Evolutionary conservation across 1,284 basidiomycete genomes (phyloP).

Genomic region (Entoloma clypeatum): DNA sequence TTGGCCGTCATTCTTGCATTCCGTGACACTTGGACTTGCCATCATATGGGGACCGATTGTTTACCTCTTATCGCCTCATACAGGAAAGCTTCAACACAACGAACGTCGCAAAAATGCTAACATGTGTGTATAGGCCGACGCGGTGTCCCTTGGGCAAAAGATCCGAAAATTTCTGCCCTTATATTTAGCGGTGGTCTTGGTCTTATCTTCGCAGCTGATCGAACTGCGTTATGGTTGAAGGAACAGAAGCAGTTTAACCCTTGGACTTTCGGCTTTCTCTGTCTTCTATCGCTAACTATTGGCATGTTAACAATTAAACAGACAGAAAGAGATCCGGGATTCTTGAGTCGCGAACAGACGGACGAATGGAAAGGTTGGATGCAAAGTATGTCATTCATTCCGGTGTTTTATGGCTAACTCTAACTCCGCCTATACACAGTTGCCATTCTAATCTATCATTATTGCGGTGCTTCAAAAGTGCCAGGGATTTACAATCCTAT

Average conservation of each 20-base stretch:
- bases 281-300: conserved; percentile 46
- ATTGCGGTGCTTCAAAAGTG: conserved; percentile 81
- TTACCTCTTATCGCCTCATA: conserved; percentile 29
- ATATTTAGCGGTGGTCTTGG: conserved; percentile 64
- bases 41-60: conserved; percentile 57
- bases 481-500: conserved; percentile 90
- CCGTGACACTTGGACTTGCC: conserved; percentile 49
- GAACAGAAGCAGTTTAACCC: conserved; percentile 81
- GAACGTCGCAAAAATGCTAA: not conserved
- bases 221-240: conserved; percentile 81
- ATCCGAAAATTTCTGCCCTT: conserved; percentile 34
- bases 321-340: conserved; percentile 78
- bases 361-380: conserved; percentile 98
- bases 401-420: conserved; percentile 4
- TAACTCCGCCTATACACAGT: conserved; percentile 41
- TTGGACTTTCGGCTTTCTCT: conserved; percentile 62
- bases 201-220: conserved; percentile 74
- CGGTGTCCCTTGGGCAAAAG: conserved; percentile 11
- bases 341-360: conserved; percentile 86
- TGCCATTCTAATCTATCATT: conserved; percentile 86
- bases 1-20: conserved; percentile 58
- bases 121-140: conserved; percentile 7
- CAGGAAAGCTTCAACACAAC: conserved; percentile 19
- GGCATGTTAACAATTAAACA: conserved; percentile 68
- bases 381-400: conserved; percentile 60